A percentile compares a stretch with the other conserved stretches of the same genome.
Evolutionary conservation across 2,329 filamentous ascomycete species (phyloP).

Genomic region (Sarocladium oryzae): DNA sequence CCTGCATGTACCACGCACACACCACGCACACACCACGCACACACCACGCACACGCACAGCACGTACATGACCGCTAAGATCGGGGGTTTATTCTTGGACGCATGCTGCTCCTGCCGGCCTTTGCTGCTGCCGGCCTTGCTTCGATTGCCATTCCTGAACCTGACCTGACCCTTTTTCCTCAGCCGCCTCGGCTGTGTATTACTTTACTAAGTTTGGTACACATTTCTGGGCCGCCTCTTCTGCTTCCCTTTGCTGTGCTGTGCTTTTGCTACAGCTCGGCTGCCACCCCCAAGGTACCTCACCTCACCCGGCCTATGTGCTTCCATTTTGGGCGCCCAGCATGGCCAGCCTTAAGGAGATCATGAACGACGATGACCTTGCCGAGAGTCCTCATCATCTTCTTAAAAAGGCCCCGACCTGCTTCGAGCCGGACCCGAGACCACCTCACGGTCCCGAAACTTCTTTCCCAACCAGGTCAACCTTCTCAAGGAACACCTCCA

Average conservation of each 20-base stretch:
- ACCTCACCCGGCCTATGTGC: constrained; percentile 11
- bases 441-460: constrained; percentile 19
- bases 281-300: neutral
- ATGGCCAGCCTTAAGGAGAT: constrained; percentile 52
- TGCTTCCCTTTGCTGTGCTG: constrained; percentile 10
- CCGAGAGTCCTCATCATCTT: no score
- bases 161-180: neutral
- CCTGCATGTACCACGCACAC: neutral
- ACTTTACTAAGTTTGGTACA: constrained; percentile 6
- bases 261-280: constrained; percentile 5
- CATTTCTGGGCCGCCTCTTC: constrained; percentile 33
- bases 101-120: no score
- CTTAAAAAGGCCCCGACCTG: constrained; percentile 44
- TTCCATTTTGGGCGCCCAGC: constrained; percentile 35
- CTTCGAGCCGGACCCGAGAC: constrained; percentile 31
- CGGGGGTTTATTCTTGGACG: constrained; percentile 9
- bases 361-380: constrained; percentile 51
- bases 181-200: constrained; percentile 8
- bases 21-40: neutral
- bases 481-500: constrained; percentile 11
- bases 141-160: neutral
- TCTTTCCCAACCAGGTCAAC: constrained; percentile 4
- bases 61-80: constrained; percentile 4
- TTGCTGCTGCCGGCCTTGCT: no score
- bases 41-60: neutral